These are phyloP conservation scores for Blastobotrys illinoisensis DNA, from an alignment of 1,139 yeast genomes.

Conservation along the genomic window DNA sequence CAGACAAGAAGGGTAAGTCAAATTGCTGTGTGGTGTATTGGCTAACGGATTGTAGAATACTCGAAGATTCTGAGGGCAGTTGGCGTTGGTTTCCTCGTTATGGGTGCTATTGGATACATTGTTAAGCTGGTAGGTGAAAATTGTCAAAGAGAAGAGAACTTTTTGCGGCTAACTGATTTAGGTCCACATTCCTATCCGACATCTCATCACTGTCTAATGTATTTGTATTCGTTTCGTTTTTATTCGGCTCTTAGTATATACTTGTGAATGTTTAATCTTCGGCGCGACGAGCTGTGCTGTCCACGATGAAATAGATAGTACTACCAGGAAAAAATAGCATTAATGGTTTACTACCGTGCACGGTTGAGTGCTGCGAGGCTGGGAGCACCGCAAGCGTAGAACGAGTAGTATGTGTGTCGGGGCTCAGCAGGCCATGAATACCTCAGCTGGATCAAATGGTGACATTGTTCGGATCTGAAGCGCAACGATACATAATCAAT, in stretches of 20 bases:
- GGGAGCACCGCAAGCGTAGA: no score
- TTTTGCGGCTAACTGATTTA: conserved; percentile 10
- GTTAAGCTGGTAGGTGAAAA: conserved; percentile 58
- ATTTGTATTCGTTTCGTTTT: not conserved
- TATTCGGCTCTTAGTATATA: not conserved
- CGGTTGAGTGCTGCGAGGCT: no score
- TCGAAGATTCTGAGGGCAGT: conserved; percentile 87
- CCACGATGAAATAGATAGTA: not conserved
- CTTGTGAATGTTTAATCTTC: not conserved
- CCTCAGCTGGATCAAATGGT: no score
- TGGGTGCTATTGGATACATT: conserved; percentile 96
- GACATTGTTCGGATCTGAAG: no score
- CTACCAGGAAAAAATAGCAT: not conserved
- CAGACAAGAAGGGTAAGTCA: conserved; percentile 73
- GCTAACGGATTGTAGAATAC: conserved; percentile 49
- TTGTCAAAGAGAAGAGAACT: not conserved
- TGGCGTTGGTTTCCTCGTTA: conserved; percentile 92
- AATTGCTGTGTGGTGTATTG: not conserved
- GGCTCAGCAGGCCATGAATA: no score
- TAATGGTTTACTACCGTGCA: not conserved
- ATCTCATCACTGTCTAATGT: conserved; percentile 73
- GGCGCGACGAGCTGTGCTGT: not conserved
- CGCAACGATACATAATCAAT: no score
- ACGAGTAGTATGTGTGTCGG: no score
- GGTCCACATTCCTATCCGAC: conserved; percentile 95